These are phyloP conservation scores for Yamadazyma diddensiae DNA, from an alignment of 1,139 yeast genomes.

Conservation along the genomic window DNA sequence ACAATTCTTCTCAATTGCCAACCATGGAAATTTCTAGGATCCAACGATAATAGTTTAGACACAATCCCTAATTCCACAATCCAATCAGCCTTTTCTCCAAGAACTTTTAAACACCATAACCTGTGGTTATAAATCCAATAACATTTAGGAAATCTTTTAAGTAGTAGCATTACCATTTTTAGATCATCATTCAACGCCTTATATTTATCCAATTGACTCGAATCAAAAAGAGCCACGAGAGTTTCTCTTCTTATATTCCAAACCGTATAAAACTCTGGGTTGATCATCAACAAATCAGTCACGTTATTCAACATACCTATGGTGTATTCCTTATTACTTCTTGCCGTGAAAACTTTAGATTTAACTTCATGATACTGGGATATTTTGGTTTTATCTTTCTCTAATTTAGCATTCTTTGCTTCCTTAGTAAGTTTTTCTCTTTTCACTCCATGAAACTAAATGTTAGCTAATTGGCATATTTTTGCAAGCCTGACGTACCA, in stretches of 20 bases:
- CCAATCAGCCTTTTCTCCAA: slow-evolving; percentile 59
- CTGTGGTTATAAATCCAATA: slow-evolving; percentile 98
- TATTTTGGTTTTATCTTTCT: slow-evolving; percentile 54
- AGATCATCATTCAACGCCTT: slow-evolving; percentile 58
- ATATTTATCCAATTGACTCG: slow-evolving; percentile 19
- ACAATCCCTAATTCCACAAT: slow-evolving; percentile 65
- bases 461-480: too few relatives aligned
- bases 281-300: slow-evolving; percentile 54
- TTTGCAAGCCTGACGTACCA: too few relatives aligned
- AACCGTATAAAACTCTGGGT: slow-evolving; percentile 84
- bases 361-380: slow-evolving; percentile 49
- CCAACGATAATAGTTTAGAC: slow-evolving; percentile 63
- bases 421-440: slow-evolving; percentile 58
- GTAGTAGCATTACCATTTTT: slow-evolving; percentile 52
- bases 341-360: slow-evolving; percentile 36
- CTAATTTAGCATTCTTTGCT: slow-evolving; percentile 51
- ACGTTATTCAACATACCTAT: slow-evolving; percentile 44
- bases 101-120: slow-evolving; percentile 67
- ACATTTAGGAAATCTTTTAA: slow-evolving; percentile 76
- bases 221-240: slow-evolving; percentile 33
- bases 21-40: slow-evolving; percentile 87
- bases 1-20: slow-evolving; percentile 91
- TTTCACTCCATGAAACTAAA: slow-evolving; percentile 70
- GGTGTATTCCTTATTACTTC: slow-evolving; percentile 30
- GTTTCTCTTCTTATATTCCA: slow-evolving; percentile 91